These are phyloP conservation scores for Tephrocybe rancida DNA, from an alignment of 768 basidiomycete genomes.

Conservation along the genomic window DNA sequence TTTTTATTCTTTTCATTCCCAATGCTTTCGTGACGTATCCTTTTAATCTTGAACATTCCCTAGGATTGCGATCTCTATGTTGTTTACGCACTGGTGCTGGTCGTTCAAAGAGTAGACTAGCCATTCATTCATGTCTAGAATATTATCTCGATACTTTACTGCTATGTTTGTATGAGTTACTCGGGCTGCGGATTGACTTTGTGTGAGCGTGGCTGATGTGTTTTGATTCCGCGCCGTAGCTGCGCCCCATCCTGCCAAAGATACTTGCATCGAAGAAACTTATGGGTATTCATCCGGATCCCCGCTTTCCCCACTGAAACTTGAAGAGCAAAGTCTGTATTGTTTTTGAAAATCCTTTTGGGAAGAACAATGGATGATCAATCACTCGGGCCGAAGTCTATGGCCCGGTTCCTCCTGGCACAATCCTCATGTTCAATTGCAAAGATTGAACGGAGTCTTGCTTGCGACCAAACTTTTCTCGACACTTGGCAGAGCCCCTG, in stretches of 20 bases:
- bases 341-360: background rate
- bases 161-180: background rate
- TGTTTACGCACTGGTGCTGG: slow-evolving; percentile 12
- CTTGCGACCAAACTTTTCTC: background rate
- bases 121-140: slow-evolving; percentile 6
- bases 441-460: slow-evolving; percentile 1
- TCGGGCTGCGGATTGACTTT: background rate
- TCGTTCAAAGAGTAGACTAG: slow-evolving; percentile 11
- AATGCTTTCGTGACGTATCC: slow-evolving; percentile 4
- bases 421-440: slow-evolving; percentile 17
- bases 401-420: slow-evolving; percentile 2
- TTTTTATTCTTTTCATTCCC: slow-evolving; percentile 12
- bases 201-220: background rate
- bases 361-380: slow-evolving; percentile 11
- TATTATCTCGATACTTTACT: slow-evolving; percentile 9
- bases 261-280: background rate
- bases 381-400: slow-evolving; percentile 1
- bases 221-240: background rate
- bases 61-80: slow-evolving; percentile 9
- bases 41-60: slow-evolving; percentile 10
- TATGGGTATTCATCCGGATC: background rate
- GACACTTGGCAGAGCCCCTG: slow-evolving; percentile 5
- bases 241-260: too few relatives aligned
- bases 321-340: background rate
- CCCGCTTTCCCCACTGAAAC: background rate